Base-by-base conservation (phyloP, 805 yeast genomes). In the Ogataea kodamae region DNA sequence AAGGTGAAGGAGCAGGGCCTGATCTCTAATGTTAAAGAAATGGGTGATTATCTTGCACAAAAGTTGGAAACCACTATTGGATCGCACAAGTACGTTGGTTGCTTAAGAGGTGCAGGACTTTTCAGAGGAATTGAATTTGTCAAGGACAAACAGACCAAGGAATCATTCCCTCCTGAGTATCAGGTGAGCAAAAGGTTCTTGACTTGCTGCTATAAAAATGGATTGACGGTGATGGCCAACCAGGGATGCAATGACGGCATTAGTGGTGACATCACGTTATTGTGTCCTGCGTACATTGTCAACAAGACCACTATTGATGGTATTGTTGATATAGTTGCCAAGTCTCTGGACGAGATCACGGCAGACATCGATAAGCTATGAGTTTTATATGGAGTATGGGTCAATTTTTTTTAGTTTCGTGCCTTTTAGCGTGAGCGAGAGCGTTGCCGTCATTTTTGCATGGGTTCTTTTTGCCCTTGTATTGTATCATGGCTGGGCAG, bases 41-140 rank as follows among this genome's bases (percentile, higher is more conserved):
- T 58, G 23, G 78, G 78, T 42, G 60, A 59, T 38, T 62, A 66
- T 39, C 49, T 73, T 46, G 73, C 72, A 33, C 48, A 50, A 16
- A 39, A 47, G 22, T 45, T 72, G 30, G 43, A 38, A 8, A 48
- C 49, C 15, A 49, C 57, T 36, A 48, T 68, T 9, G 40, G 47
- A 17, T 50, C 45, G 9, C 44, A 56, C 26, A 52, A 57, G 35
- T 42, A 56, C 60, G 67, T 67, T 28, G 78, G 78, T 40, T 72
- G 71, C 35, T 65, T 72, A 18, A 64, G 78, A 58, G 80, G 80
- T 25, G 46, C 64, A 37, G 79, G 78, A 38, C 69, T 73, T 7
- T 74, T 74, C 58, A 70, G 78, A 71, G 65, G 72, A 1, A 40
- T 73, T 35, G 79, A 74, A 51, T 57, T 70, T 22, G 72, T 72